phyloP scores from a whole-genome alignment of 2,329 filamentous ascomycete genomes.

The Rhynchosporium secalis region DNA sequence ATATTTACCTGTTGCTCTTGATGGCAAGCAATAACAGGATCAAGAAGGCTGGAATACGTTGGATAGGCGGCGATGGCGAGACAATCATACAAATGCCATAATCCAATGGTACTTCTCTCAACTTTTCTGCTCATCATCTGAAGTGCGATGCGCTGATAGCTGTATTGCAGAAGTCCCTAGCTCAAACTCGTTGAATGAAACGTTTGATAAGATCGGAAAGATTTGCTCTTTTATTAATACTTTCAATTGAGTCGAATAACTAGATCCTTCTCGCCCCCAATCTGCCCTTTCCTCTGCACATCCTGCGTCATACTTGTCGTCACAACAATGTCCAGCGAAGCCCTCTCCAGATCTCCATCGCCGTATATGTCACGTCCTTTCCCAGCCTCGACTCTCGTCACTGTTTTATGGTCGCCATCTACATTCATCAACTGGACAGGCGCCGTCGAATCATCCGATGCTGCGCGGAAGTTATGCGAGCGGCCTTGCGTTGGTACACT shows the following conservation, averaged over 20 bases:
- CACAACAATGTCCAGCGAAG: slow-evolving; percentile 12
- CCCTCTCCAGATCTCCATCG: not conserved
- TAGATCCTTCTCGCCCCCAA: slow-evolving; percentile 22
- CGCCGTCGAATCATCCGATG: not conserved
- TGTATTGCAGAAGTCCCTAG: not conserved
- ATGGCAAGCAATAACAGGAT: slow-evolving; percentile 67
- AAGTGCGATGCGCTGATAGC: not conserved
- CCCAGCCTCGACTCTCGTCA: slow-evolving; percentile 10
- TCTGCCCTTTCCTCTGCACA: slow-evolving; percentile 19
- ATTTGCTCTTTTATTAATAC: not conserved
- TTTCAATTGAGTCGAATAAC: slow-evolving; percentile 16
- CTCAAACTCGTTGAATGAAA: not conserved
- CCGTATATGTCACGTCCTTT: not conserved
- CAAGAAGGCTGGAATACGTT: slow-evolving; percentile 57
- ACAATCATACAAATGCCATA: slow-evolving; percentile 53
- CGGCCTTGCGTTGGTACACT: not conserved
- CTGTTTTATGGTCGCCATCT: slow-evolving; percentile 2
- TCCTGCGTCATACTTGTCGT: slow-evolving; percentile 20
- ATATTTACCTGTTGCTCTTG: slow-evolving; percentile 75
- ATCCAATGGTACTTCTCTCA: not conserved
- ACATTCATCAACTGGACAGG: slow-evolving; percentile 1
- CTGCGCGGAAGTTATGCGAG: slow-evolving; percentile 7
- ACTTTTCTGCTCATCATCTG: not conserved
- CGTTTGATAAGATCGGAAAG: not conserved
- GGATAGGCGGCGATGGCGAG: slow-evolving; percentile 65